Evolutionary conservation across 2,329 filamentous ascomycete species (phyloP).

Genomic region (Colletotrichum liriopes): DNA sequence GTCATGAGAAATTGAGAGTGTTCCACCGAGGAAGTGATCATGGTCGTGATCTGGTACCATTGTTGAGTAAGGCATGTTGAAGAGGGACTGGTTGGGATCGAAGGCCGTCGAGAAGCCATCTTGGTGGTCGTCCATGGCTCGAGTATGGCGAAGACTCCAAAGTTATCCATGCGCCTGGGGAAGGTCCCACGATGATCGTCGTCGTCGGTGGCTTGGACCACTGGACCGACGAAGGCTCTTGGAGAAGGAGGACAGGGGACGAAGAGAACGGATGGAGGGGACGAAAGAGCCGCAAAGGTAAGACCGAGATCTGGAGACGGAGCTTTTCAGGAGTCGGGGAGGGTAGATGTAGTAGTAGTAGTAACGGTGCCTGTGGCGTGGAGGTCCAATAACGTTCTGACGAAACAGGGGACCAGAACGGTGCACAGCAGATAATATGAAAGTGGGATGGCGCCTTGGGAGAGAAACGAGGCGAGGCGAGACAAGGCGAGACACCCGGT

Average conservation of each 20-base stretch:
- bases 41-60: conserved; percentile 12
- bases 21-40: conserved; percentile 4
- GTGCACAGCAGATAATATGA: conserved; percentile 14
- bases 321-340: conserved; percentile 10
- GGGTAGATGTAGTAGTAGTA: conserved; percentile 30
- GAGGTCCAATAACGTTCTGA: conserved; percentile 25
- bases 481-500: conserved; percentile 22
- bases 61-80: conserved; percentile 29
- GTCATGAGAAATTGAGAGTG: conserved; percentile 45
- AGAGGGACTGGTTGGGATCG: conserved; percentile 28
- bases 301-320: conserved; percentile 22
- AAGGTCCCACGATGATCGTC: conserved; percentile 22
- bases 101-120: conserved; percentile 14
- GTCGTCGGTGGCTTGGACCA: conserved; percentile 1
- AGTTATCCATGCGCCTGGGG: background rate
- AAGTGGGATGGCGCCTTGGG: conserved; percentile 14
- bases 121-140: conserved; percentile 46
- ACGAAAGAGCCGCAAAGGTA: conserved; percentile 36
- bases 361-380: background rate
- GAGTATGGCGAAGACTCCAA: background rate
- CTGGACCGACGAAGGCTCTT: background rate
- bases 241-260: background rate
- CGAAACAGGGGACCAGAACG: background rate
- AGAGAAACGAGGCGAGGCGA: conserved; percentile 14
- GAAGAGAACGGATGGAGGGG: conserved; percentile 3